Base-by-base conservation (phyloP, 768 basidiomycete genomes). In the Lactarius hengduanensis region DNA sequence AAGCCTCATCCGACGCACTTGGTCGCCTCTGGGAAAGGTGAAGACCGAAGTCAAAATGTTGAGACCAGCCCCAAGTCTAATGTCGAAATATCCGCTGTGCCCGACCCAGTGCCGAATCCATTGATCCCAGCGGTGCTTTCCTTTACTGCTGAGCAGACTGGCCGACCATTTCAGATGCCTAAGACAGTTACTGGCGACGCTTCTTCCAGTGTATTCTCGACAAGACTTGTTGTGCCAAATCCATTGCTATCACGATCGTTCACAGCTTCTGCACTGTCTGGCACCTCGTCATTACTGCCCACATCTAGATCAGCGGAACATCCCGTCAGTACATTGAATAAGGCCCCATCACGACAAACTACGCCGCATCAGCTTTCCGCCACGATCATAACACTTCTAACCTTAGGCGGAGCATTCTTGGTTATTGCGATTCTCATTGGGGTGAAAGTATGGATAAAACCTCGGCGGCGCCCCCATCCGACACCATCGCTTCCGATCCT, bases 401-500 rank as follows among this genome's bases (percentile, higher is more conserved):
- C 81, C 57, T 77, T 88, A 55, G 82, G 86, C 5, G 79, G 80
- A 63, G 78, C 78, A 16, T 79, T 83, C 69, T 68, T 85, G 11
- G 69, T 88, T 32, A 71, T 86, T 3, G 81, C 81, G 18, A 62
- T 83, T 41, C 77, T 82, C 65, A 74, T 89, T 61, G 65, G 84
- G 16, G 71, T 81, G 67, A 84, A 78, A 65, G 72, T 83, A 66
- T 81, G 81, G 60, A 75, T 76, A 64, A 82, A 82, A 34, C 87
- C 85, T 28, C 78, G 77, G 22, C 81, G 81, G 45, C 82, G 80
- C 57, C 77, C 77, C n/a, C 83, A 80, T 22, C 88, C 85, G 7
- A 86, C 80, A n/a, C 90, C 89, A 3, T 92, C 90, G 36, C 79
- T 88, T n/a, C 90, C 90, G 0, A 87, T 90, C 57, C 77, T 88